Evolutionary conservation across 2,329 filamentous ascomycete genomes (phyloP).

Genomic region (Sarocladiaceae sp.): DNA sequence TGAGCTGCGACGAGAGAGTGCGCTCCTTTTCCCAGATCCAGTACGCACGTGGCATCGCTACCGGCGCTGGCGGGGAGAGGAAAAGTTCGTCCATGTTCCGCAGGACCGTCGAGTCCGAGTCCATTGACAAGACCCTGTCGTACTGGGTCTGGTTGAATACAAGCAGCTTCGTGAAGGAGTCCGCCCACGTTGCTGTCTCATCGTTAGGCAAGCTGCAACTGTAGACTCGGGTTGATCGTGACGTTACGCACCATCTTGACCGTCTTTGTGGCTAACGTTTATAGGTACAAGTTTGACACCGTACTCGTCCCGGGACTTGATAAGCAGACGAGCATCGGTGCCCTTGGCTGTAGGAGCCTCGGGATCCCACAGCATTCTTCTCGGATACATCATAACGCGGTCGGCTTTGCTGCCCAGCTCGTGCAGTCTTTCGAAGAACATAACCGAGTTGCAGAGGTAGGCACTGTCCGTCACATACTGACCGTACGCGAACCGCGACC

Average conservation of each 20-base stretch:
- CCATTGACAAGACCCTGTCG: slow-evolving; percentile 36
- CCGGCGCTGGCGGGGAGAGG: slow-evolving; percentile 49
- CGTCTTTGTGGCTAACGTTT: slow-evolving; percentile 26
- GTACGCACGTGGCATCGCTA: slow-evolving; percentile 66
- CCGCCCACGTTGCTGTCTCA: slow-evolving; percentile 46
- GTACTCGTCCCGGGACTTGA: slow-evolving; percentile 32
- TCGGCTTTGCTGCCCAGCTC: slow-evolving; percentile 32
- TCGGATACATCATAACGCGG: slow-evolving; percentile 36
- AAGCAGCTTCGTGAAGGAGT: slow-evolving; percentile 60
- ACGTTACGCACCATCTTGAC: slow-evolving; percentile 22
- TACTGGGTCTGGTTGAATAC: slow-evolving; percentile 62
- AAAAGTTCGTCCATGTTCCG: slow-evolving; percentile 63
- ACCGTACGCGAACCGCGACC: slow-evolving; percentile 36
- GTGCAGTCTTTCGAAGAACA: slow-evolving; percentile 37
- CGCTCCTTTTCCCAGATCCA: slow-evolving; percentile 50
- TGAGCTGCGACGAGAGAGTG: slow-evolving; percentile 54
- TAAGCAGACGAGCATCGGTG: slow-evolving; percentile 24
- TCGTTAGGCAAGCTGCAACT: neutral
- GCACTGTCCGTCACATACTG: slow-evolving; percentile 36
- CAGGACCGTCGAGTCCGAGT: slow-evolving; percentile 57
- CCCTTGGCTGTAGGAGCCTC: slow-evolving; percentile 19
- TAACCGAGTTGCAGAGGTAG: slow-evolving; percentile 39
- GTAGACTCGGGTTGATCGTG: neutral
- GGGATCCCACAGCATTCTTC: slow-evolving; percentile 22
- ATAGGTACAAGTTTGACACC: slow-evolving; percentile 33